Base-by-base conservation (phyloP, 1,284 basidiomycete genomes). In the Caloboletus inedulis region DNA sequence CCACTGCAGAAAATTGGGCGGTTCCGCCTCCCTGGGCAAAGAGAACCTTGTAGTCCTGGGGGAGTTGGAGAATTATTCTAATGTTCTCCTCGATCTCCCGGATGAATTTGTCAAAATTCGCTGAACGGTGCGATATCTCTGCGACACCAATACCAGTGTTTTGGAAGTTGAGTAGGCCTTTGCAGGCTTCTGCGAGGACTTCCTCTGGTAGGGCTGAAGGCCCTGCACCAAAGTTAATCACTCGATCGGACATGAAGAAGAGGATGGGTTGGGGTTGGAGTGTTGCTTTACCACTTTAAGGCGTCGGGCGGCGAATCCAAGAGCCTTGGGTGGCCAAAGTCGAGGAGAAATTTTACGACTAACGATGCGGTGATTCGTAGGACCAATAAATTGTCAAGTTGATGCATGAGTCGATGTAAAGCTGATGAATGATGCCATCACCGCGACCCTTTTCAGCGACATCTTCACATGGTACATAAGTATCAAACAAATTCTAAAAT, bases 1-100 rank as follows among this genome's bases (percentile, higher is more conserved):
- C 87, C 59, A 91, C 84, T 33, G 90, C 86, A 30, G 92, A 90
- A 75, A 98, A 98, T 72, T 97, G 93, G 35, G 78, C 82, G 1
- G 90, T 86, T 14, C 92, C 94, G 39, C 94, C 94, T 43, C 94
- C 95, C 74, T 97, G 94, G 42, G 90, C 82, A 76, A 97, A 95
- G 46, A 98, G 79, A 63, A 98, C 81, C 43, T 81, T 77, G 72
- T 97, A 94, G n/a, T 86, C 87, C 47, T 81, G 71, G 8, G 94
- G 94, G 21, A 98, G 85, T 16, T 79, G 72, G 54, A 97, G 85
- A 61, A 94, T 85, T 10, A 73, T 76, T 56, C 91, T 84, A 56
- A 91, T 82, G 67, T 82, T 80, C 43, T 74, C 69, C 67, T 91
- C 88, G 59, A 91, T 79, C 40, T 80, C 75, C 55, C 77, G 73